These are phyloP conservation scores for Ramichloridium luteum DNA, from an alignment of 2,329 filamentous ascomycete species.

Conservation along the genomic window DNA sequence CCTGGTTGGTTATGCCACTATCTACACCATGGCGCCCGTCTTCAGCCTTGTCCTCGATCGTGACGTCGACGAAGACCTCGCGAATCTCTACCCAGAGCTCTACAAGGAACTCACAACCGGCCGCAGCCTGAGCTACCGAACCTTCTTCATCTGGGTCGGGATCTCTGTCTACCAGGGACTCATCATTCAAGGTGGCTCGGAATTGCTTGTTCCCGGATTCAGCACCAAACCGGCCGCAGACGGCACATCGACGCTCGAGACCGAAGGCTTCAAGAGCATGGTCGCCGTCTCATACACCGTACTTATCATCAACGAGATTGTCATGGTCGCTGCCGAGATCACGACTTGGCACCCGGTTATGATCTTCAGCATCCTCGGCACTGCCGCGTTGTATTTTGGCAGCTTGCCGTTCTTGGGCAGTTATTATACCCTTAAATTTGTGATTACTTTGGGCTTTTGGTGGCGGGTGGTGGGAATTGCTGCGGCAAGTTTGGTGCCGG, in stretches of 20 bases:
- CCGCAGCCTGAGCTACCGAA: slow-evolving; percentile 75
- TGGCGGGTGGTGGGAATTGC: slow-evolving; percentile 78
- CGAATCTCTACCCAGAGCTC: slow-evolving; percentile 89
- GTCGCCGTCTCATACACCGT: slow-evolving; percentile 86
- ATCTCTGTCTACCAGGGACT: slow-evolving; percentile 92
- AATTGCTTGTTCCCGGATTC: slow-evolving; percentile 71
- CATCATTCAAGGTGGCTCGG: slow-evolving; percentile 88
- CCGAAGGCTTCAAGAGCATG: slow-evolving; percentile 43
- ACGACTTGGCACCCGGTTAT: slow-evolving; percentile 95
- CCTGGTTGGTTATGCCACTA: slow-evolving; percentile 87
- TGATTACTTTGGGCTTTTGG: slow-evolving; percentile 68
- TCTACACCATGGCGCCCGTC: slow-evolving; percentile 89
- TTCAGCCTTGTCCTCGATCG: slow-evolving; percentile 88
- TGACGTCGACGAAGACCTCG: slow-evolving; percentile 86
- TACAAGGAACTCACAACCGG: slow-evolving; percentile 95
- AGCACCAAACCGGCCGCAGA: slow-evolving; percentile 8
- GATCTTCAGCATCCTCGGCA: slow-evolving; percentile 73
- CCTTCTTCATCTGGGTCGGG: slow-evolving; percentile 93
- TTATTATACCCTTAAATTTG: slow-evolving; percentile 79
- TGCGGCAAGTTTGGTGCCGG: slow-evolving; percentile 70
- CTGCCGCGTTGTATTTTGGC: slow-evolving; percentile 65
- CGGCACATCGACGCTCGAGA: slow-evolving; percentile 11
- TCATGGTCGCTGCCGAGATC: slow-evolving; percentile 95
- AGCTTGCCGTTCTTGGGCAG: slow-evolving; percentile 73
- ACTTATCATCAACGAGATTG: slow-evolving; percentile 81